Percentiles rank a stretch among this genome's conserved stretches.
Conservation (phyloP, 2,329 filamentous ascomycete species). For the Verticillium klebahnii region DNA sequence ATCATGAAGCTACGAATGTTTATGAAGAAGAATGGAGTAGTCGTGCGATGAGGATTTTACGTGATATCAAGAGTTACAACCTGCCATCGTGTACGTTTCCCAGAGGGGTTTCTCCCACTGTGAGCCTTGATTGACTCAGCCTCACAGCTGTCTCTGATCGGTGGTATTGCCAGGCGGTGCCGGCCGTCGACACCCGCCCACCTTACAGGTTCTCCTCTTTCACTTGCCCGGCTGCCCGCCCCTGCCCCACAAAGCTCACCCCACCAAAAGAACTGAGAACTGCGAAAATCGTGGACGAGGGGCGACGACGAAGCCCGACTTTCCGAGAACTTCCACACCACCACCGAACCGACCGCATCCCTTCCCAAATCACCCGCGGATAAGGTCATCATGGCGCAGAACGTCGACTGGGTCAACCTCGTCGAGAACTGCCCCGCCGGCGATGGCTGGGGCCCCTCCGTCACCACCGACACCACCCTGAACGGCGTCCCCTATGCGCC, state of each 20-base stretch:
- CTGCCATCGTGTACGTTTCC: no score
- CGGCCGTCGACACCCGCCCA: neutral
- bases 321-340: slow-evolving; percentile 12
- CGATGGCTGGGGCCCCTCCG: slow-evolving; percentile 82
- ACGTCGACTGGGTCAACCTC: slow-evolving; percentile 56
- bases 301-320: slow-evolving; percentile 11
- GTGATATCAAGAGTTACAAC: no score
- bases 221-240: slow-evolving; percentile 9
- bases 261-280: slow-evolving; percentile 14
- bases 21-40: neutral
- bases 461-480: slow-evolving; percentile 80
- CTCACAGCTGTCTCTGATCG: no score
- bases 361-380: slow-evolving; percentile 2
- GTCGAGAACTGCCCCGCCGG: slow-evolving; percentile 68
- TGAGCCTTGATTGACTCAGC: no score
- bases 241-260: slow-evolving; percentile 15
- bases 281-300: slow-evolving; percentile 13
- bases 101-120: no score
- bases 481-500: slow-evolving; percentile 96
- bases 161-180: neutral
- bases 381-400: slow-evolving; percentile 41
- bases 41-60: no score
- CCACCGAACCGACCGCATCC: slow-evolving; percentile 6
- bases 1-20: neutral
- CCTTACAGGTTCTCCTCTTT: neutral